These are phyloP conservation scores for Pulveroboletus sp. DNA, from an alignment of 768 basidiomycete species.

Conservation along the genomic window DNA sequence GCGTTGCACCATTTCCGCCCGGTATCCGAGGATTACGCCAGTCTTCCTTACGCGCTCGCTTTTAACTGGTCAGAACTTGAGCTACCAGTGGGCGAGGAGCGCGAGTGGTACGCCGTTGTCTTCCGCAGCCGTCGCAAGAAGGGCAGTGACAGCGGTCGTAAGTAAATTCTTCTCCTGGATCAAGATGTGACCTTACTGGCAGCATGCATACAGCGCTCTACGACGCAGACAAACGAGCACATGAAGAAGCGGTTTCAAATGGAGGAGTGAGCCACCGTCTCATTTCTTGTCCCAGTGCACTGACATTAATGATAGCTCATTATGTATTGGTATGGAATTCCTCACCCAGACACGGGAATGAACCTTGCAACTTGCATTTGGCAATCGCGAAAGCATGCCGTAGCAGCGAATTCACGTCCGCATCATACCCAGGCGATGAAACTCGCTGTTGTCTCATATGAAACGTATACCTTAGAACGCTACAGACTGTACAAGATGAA, in stretches of 20 bases:
- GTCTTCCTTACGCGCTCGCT: constrained; percentile 59
- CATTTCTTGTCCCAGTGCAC: not conserved
- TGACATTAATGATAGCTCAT: constrained; percentile 49
- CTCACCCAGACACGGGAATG: constrained; percentile 66
- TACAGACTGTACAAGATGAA: constrained; percentile 63
- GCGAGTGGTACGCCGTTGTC: constrained; percentile 91
- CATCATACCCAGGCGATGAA: constrained; percentile 81
- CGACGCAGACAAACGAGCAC: constrained; percentile 80
- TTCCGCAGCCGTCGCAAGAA: constrained; percentile 76
- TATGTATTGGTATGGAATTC: constrained; percentile 93
- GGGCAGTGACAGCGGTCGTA: constrained; percentile 67
- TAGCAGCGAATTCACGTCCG: constrained; percentile 74
- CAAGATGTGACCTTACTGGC: constrained; percentile 2
- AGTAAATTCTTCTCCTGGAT: constrained; percentile 15
- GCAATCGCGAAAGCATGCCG: constrained; percentile 83
- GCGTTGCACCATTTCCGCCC: constrained; percentile 78
- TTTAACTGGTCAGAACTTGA: constrained; percentile 85
- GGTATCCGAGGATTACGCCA: constrained; percentile 55
- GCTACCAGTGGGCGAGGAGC: constrained; percentile 65
- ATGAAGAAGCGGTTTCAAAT: constrained; percentile 88
- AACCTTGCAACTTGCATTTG: constrained; percentile 97
- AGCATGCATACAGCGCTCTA: constrained; percentile 58
- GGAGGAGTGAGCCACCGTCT: constrained; percentile 59
- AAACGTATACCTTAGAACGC: constrained; percentile 74
- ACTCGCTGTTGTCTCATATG: constrained; percentile 73